phyloP scores from a whole-genome alignment of 164 flowering plant genomes.

The Sedum album region DNA sequence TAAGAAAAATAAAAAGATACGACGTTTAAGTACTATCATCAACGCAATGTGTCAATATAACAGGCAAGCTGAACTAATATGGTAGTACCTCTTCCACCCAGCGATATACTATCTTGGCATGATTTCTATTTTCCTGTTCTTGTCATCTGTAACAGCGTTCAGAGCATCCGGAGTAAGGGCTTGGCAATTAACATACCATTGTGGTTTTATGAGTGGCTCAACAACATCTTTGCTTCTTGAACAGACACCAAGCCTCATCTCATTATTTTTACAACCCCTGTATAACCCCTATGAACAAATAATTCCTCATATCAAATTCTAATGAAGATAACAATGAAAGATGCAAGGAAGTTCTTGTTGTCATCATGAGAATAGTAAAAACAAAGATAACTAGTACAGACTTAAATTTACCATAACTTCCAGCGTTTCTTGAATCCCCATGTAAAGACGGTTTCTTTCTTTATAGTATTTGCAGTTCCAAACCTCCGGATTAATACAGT shows the following conservation, averaged over 20 bases:
- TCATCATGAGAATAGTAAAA: too few species aligned
- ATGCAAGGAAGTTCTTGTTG: too few species aligned
- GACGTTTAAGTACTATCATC: too few species aligned
- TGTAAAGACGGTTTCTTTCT: too few species aligned
- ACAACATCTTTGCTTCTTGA: constrained; percentile 86
- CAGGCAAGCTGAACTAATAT: not conserved
- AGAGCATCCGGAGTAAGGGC: constrained; percentile 67
- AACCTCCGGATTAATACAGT: too few species aligned
- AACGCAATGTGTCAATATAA: too few species aligned
- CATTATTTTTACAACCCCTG: constrained; percentile 65
- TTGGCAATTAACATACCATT: constrained; percentile 85
- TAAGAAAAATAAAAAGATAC: too few species aligned
- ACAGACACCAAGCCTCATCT: constrained; percentile 90
- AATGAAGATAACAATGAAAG: too few species aligned
- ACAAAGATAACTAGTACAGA: too few species aligned
- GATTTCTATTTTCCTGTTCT: constrained; percentile 55
- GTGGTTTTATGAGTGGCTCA: constrained; percentile 94
- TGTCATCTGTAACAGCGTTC: constrained; percentile 63
- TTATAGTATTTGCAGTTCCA: too few species aligned
- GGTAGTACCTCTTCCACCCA: constrained; percentile 81
- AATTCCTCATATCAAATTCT: constrained; percentile 3
- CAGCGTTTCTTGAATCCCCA: too few species aligned
- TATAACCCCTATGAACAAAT: constrained; percentile 57
- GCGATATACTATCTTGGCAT: constrained; percentile 80
- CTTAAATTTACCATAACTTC: too few species aligned